These are phyloP conservation scores for Aspergillus biplanus DNA, from an alignment of 495 filamentous ascomycete genomes.

Conservation along the genomic window DNA sequence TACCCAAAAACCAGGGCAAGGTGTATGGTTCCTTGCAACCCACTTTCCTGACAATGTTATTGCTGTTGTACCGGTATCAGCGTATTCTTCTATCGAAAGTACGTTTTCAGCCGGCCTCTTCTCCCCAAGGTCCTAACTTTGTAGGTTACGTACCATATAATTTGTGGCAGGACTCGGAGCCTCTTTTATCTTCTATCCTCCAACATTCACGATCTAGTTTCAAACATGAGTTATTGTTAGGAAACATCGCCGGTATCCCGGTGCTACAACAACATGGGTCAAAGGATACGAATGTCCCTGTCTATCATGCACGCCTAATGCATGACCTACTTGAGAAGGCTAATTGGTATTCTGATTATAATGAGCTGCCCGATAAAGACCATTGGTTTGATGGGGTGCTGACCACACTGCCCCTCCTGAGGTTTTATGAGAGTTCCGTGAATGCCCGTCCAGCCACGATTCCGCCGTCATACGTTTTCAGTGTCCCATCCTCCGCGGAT, in stretches of 20 bases:
- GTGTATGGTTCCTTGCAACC: conserved; percentile 60
- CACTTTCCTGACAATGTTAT: conserved; percentile 62
- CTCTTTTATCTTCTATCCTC: conserved; percentile 46
- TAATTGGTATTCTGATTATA: conserved; percentile 46
- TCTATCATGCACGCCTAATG: conserved; percentile 60
- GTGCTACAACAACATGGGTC: conserved; percentile 61
- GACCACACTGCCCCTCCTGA: conserved; percentile 40
- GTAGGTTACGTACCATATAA: conserved; percentile 64
- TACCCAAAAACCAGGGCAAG: conserved; percentile 44
- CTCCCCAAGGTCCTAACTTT: conserved; percentile 16
- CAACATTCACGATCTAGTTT: conserved; percentile 52
- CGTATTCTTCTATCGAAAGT: conserved; percentile 64
- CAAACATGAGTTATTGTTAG: conserved; percentile 56
- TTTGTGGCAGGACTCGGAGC: conserved; percentile 58
- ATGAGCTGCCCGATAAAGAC: conserved; percentile 50
- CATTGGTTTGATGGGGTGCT: conserved; percentile 62
- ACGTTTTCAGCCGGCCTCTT: conserved; percentile 16
- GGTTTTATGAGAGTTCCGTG: conserved; percentile 41
- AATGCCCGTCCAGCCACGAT: conserved; percentile 15
- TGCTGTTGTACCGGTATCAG: conserved; percentile 59
- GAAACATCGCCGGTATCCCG: conserved; percentile 57
- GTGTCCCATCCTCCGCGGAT: conserved; percentile 52
- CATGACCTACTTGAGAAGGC: conserved; percentile 47
- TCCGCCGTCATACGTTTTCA: conserved; percentile 46
- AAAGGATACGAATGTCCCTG: conserved; percentile 61